These are phyloP conservation scores for Penicillium manginii DNA, from an alignment of 495 filamentous ascomycete species.

Conservation along the genomic window DNA sequence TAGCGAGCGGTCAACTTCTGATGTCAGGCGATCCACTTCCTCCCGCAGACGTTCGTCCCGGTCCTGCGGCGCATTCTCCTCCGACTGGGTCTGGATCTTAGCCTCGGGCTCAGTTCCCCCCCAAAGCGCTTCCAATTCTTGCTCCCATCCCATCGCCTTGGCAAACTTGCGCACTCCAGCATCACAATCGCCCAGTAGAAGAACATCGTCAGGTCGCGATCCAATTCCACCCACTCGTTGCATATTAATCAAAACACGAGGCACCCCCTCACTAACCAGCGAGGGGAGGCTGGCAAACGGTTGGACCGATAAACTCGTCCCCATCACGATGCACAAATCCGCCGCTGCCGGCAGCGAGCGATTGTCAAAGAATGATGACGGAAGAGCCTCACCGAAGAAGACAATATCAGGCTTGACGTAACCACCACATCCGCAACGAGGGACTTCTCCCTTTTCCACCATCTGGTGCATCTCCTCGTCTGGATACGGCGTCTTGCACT, in stretches of 20 bases:
- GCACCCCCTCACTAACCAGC: conserved; percentile 60
- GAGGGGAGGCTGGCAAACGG: conserved; percentile 84
- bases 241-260: conserved; percentile 84
- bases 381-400: conserved; percentile 92
- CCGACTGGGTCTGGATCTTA: conserved; percentile 24
- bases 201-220: conserved; percentile 73
- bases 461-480: conserved; percentile 70
- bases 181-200: conserved; percentile 79
- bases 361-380: conserved; percentile 67
- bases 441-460: conserved; percentile 65
- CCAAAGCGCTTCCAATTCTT: conserved; percentile 80
- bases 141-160: conserved; percentile 78
- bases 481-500: conserved; percentile 74
- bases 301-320: conserved; percentile 85
- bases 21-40: conserved; percentile 57
- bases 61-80: conserved; percentile 37
- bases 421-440: conserved; percentile 75
- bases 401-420: conserved; percentile 97
- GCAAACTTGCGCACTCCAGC: conserved; percentile 81
- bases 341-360: conserved; percentile 58
- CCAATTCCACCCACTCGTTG: conserved; percentile 85
- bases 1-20: conserved; percentile 56
- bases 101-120: conserved; percentile 52
- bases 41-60: conserved; percentile 59
- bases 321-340: conserved; percentile 87